Base-by-base conservation (phyloP, 805 yeast species). In the Millerozyma acaciae region DNA sequence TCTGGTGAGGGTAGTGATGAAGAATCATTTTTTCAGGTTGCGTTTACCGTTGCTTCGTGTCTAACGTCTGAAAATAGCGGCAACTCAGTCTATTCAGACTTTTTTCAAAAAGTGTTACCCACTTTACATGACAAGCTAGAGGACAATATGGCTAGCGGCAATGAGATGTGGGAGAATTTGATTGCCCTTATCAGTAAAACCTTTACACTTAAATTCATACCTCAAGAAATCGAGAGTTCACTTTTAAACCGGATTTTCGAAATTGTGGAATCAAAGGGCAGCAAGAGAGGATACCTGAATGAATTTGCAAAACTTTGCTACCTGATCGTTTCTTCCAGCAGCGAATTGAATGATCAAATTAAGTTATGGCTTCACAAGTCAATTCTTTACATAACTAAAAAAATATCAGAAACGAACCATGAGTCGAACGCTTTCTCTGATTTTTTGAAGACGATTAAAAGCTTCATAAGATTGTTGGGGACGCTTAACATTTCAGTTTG, bases 351-450 rank as follows among this genome's bases (percentile, higher is more conserved):
- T 2, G 48, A 39, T 3, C 55, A 53, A 2, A 50, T 66, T 15
- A 50, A 42, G 13, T 18, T 18, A 0, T 83, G 90, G 90, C 40
- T 76, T 24, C 69, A 74, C 39, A 75, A 78, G 41, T 64, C 78
- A 5, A 60, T 73, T 39, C 51, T 84, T 5, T 80, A 73, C 47
- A 64, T 80, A 32, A 84, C 89, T 6, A 80, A 76, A 43, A 65
- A 70, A 38, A 65, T 81, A 39, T 78, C 89, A 1, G 84, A 80
- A 45, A 53, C 62, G 3, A 30, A 37, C 1, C 30, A 30, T 4
- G 38, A 60, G 17, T 53, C 65, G 0, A 30, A 22, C 2, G 47
- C 59, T 8, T 57, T 74, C 35, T 51, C 56, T 20, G 32, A 37
- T 0, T 51, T 78, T 35, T 39, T 63, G 27, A 27, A 21, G 2